Base-by-base conservation (phyloP, 2,329 filamentous ascomycete species). In the Harringtonia lauricola region DNA sequence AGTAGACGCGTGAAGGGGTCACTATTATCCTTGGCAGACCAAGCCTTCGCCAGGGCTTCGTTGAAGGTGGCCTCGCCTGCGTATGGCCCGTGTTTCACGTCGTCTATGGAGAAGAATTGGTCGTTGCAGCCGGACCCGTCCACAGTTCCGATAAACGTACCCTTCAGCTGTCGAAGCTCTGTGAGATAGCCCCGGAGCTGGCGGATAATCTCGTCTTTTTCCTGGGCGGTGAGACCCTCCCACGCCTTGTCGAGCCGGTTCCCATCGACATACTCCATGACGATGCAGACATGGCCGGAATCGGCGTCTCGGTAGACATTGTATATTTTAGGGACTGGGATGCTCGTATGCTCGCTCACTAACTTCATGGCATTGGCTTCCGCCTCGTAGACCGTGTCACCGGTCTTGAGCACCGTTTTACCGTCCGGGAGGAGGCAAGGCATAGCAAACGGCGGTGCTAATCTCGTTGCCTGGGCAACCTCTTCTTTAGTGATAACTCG, bases 81-180 rank as follows among this genome's bases (percentile, higher is more conserved):
- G 19, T 21, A 40, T 2, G 38, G 28, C 3, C 38, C 38, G 38
- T 33, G 15, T 21, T 33, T 4, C 5, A 10, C 28, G 24, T 18
- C n/a, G 28, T 19, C 28, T 8, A 12, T 33, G 6, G 17, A 18
- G 17, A 40, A 40, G 8, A 21, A 40, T 3, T 40, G 38, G 38
- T 40, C 38, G 17, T 40, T 33, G 28, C 38, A 40, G 7, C 28
- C 17, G 17, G 28, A 31, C 10, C 38, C 38, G 18, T 40, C 38
- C 4, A 40, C 28, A 24, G 10, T 33, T 6, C 38, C 28, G 10
- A 40, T 40, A 19, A 31, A 33, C 8, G 28, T 13, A 10, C 28
- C 38, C 15, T 40, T 40, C 3, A 40, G 17, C 38, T 40, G 38
- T 10, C 38, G 38, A 40, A 40, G 38, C 38, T 40, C 28, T 12